These are phyloP conservation scores for Epichloe uncinata DNA, from an alignment of 2,329 filamentous ascomycete genomes.

Conservation along the genomic window DNA sequence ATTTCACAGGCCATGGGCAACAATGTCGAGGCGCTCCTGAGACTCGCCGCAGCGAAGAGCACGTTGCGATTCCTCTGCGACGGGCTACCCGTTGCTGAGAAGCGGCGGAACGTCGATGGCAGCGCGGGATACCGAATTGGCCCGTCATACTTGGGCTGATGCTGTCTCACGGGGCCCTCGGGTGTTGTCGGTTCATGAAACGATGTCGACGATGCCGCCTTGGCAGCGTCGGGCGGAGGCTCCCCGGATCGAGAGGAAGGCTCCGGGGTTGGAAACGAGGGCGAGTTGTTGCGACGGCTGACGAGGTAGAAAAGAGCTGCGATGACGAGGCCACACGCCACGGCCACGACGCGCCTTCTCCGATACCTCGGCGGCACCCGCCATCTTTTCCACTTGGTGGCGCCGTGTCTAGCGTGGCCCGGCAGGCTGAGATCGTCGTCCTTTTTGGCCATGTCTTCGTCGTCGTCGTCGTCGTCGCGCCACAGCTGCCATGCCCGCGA, in stretches of 20 bases:
- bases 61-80: slow-evolving; percentile 51
- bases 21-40: slow-evolving; percentile 58
- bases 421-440: slow-evolving; percentile 37
- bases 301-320: slow-evolving; percentile 40
- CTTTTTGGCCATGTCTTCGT: slow-evolving; percentile 47
- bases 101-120: slow-evolving; percentile 46
- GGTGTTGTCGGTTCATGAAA: neutral
- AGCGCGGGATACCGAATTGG: slow-evolving; percentile 56
- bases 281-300: slow-evolving; percentile 9
- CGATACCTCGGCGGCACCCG: slow-evolving; percentile 36
- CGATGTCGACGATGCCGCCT: neutral
- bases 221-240: neutral
- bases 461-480: slow-evolving; percentile 23
- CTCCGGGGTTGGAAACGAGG: slow-evolving; percentile 11
- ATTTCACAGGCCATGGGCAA: slow-evolving; percentile 81
- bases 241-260: neutral
- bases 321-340: slow-evolving; percentile 31
- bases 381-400: slow-evolving; percentile 26
- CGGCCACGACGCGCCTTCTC: slow-evolving; percentile 37
- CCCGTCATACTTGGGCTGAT: slow-evolving; percentile 43
- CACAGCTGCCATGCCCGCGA: slow-evolving; percentile 23
- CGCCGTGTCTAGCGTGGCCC: slow-evolving; percentile 10
- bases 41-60: slow-evolving; percentile 63
- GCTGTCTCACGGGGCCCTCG: neutral
- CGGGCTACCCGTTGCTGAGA: slow-evolving; percentile 39